These are phyloP conservation scores for Allium cepa DNA, from an alignment of 106 monocot genomes.

Conservation along the genomic window DNA sequence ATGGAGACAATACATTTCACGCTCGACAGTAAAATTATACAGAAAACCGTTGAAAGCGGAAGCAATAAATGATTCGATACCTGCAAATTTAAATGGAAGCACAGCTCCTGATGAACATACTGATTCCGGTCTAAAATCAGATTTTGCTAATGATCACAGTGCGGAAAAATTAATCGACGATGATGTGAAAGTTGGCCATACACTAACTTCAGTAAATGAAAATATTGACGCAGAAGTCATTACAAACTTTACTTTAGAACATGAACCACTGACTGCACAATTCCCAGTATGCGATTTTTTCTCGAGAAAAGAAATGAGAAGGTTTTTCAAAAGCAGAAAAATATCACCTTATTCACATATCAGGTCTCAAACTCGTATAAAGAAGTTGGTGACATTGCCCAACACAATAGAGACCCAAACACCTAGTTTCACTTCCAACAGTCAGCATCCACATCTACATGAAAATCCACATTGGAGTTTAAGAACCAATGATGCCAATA, in stretches of 20 bases:
- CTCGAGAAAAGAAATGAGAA: slow-evolving; percentile 61
- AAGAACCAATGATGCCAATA: slow-evolving; percentile 1
- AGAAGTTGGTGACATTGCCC: slow-evolving; percentile 17
- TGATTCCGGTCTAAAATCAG: slow-evolving; percentile 9
- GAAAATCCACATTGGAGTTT: slow-evolving; percentile 29
- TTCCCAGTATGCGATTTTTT: slow-evolving; percentile 82
- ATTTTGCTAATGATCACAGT: background rate
- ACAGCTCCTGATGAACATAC: slow-evolving; percentile 13
- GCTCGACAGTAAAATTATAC: slow-evolving; percentile 25
- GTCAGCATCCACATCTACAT: slow-evolving; percentile 1
- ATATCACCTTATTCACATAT: slow-evolving; percentile 50
- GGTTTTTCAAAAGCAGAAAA: slow-evolving; percentile 51
- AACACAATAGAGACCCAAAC: slow-evolving; percentile 10
- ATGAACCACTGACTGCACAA: slow-evolving; percentile 64
- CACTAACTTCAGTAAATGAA: slow-evolving; percentile 8
- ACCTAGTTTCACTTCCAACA: slow-evolving; percentile 12
- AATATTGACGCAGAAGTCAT: slow-evolving; percentile 13
- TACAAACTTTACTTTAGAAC: slow-evolving; percentile 18
- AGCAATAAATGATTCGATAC: slow-evolving; percentile 1
- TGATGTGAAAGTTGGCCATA: slow-evolving; percentile 14
- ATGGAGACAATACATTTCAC: slow-evolving; percentile 70
- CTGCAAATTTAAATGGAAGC: slow-evolving; percentile 7
- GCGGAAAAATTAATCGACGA: background rate
- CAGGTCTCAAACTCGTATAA: slow-evolving; percentile 13
- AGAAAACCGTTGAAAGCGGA: slow-evolving; percentile 19